Evolutionary conservation across 2,329 filamentous ascomycete species (phyloP).

Genomic region (Anisogramma anomala): DNA sequence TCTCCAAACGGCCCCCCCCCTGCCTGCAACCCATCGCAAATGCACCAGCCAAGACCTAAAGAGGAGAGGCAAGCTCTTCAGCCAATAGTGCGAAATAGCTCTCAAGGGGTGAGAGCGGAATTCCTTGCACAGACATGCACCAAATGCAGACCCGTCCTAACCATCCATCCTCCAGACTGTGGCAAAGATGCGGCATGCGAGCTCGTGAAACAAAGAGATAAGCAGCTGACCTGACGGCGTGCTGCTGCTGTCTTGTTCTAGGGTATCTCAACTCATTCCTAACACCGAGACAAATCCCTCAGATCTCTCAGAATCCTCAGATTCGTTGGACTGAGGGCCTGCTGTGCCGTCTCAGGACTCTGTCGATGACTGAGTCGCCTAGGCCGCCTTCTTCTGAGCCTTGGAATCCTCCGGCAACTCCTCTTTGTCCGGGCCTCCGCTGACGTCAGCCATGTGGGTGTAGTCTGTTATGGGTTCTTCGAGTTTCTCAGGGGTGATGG

Average conservation of each 20-base stretch:
- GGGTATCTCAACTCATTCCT: not conserved
- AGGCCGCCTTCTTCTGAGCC: slow-evolving; percentile 10
- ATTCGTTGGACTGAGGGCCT: not conserved
- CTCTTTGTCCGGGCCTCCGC: not conserved
- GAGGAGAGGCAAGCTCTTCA: not conserved
- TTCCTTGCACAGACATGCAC: slow-evolving; percentile 7
- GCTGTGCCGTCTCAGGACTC: not conserved
- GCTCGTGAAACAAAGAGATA: not conserved
- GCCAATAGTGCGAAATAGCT: not conserved
- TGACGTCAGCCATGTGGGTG: too few relatives aligned
- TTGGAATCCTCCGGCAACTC: slow-evolving; percentile 5
- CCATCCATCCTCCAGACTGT: not conserved
- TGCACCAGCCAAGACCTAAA: not conserved
- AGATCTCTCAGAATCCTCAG: not conserved
- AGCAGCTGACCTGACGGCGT: not conserved
- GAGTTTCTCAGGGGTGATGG: slow-evolving; percentile 14
- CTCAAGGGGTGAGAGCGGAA: slow-evolving; percentile 5
- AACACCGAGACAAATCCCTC: not conserved
- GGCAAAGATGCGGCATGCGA: slow-evolving; percentile 6
- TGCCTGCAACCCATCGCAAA: not conserved
- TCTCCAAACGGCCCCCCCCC: not conserved
- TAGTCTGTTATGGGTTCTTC: too few relatives aligned
- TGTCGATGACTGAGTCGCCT: not conserved
- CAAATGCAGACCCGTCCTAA: slow-evolving; percentile 12
- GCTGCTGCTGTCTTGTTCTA: not conserved